Evolutionary conservation across 306 rosid species (phyloP).

Genomic region (Medicago truncatula): DNA sequence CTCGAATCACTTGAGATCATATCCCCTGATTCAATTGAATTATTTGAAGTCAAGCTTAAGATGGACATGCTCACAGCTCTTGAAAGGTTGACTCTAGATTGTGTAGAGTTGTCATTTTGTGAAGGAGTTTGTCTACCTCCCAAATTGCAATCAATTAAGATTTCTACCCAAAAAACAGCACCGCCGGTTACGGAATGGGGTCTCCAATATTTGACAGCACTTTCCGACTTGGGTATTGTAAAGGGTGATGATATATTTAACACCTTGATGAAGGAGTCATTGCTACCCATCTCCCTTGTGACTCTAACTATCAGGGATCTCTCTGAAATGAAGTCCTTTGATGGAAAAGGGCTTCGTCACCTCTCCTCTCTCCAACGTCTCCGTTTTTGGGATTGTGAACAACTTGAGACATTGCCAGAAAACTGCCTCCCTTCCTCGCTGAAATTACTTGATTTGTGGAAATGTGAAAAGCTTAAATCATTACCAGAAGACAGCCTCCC

Average conservation of each 20-base stretch:
- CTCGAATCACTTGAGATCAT: not conserved
- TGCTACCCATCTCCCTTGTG: constrained; percentile 6
- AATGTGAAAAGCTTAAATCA: not conserved
- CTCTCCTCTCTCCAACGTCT: not conserved
- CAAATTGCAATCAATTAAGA: not conserved
- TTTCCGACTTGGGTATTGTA: fast-evolving
- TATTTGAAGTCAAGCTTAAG: not conserved
- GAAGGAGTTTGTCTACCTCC: constrained; percentile 10
- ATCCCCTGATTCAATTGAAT: not conserved
- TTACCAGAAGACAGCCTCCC: not conserved
- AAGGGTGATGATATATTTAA: not conserved
- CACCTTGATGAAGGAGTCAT: not conserved
- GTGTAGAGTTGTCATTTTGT: not conserved
- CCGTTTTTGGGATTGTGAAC: not conserved
- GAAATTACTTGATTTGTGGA: not conserved
- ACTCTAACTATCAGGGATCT: not conserved
- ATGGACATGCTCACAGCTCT: not conserved
- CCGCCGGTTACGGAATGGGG: not conserved
- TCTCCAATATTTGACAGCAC: not conserved
- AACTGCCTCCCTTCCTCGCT: not conserved
- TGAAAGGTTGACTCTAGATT: not conserved
- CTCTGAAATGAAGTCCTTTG: not conserved
- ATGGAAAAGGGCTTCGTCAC: not conserved
- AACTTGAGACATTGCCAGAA: not conserved
- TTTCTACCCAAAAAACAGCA: not conserved